A percentile compares a stretch with the other conserved stretches of the same genome.
Conservation (phyloP, 2,329 filamentous ascomycete genomes). For the Talaromyces sp. region DNA sequence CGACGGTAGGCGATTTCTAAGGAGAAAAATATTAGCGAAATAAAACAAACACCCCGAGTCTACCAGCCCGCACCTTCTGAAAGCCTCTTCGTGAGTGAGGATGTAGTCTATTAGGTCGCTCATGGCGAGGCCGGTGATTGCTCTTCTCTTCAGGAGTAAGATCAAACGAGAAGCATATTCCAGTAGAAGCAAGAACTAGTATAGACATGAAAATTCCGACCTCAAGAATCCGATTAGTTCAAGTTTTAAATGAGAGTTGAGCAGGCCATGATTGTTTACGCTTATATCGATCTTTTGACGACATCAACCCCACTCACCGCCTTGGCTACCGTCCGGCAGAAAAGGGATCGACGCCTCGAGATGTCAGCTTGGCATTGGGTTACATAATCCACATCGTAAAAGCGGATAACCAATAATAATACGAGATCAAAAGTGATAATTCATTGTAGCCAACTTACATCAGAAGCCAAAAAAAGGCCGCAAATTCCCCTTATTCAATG, state of each 20-base stretch:
- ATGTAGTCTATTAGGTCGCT: slow-evolving; percentile 64
- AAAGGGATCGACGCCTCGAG: neutral
- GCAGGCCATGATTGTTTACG: neutral
- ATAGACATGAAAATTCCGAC: no score
- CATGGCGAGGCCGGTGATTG: slow-evolving; percentile 19
- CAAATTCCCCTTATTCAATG: no score
- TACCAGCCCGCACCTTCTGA: slow-evolving; percentile 44
- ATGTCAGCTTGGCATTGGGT: no score
- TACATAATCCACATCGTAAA: no score
- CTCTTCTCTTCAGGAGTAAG: neutral
- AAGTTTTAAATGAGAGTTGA: neutral
- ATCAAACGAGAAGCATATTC: neutral
- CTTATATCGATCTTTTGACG: neutral
- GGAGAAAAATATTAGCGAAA: neutral
- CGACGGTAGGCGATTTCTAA: slow-evolving; percentile 66
- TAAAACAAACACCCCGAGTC: slow-evolving; percentile 15
- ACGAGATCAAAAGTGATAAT: no score
- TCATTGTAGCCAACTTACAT: no score
- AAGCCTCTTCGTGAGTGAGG: slow-evolving; percentile 55
- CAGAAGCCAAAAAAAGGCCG: no score
- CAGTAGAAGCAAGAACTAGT: neutral
- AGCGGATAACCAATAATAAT: no score
- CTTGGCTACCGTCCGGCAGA: neutral
- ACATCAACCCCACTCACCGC: neutral
- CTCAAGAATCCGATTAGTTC: neutral